Base-by-base conservation (phyloP, 192 early-diverging fungal genomes). In the Entrophospora sp. region DNA sequence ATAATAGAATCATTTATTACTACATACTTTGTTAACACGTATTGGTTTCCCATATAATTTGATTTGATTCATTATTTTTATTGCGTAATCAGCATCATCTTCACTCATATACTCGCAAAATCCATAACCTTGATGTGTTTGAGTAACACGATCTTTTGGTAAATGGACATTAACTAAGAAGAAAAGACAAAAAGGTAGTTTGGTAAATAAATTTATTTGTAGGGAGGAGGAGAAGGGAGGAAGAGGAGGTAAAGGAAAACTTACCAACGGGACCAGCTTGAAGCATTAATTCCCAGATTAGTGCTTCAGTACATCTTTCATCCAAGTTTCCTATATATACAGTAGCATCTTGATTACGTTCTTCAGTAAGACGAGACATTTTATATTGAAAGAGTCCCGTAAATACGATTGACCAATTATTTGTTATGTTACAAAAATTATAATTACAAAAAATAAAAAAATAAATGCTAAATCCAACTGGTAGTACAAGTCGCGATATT, bases 211-310 rank as follows among this genome's bases (percentile, higher is more conserved):
- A n/a, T n/a, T n/a, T n/a, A n/a, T n/a, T n/a, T n/a, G n/a, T n/a
- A n/a, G n/a, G n/a, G n/a, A n/a, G n/a, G n/a, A n/a, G 8, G 37
- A 61, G 42, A 13, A n/a, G n/a, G 49, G 5, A 9, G 5, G 6
- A 5, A 57, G 24, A 36, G 55, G 4, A 57, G 36, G n/a, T 42
- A 30, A 45, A 46, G 20, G 36, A 20, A 22, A 9, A 36, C 73
- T 75, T 78, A 86, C 88, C 89, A 28, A 93, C 90, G 20, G 94
- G 96, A 0, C 97, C 97, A 8, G 91, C 94, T 73, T 99, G 97
- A 52, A 97, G 85, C 91, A 99, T 94, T 70, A 99, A 82, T 71
- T 99, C 97, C 95, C 95, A 99, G 30, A 99, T 74, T 48, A 99
- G 74, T 20, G 89, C 83, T 62, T 99, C 97, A 3, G 92, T 89